Evolutionary conservation across 768 basidiomycete species (phyloP), one percentile per base, ranked within the genome.

Genomic region (Amanita subjunquillea): DNA sequence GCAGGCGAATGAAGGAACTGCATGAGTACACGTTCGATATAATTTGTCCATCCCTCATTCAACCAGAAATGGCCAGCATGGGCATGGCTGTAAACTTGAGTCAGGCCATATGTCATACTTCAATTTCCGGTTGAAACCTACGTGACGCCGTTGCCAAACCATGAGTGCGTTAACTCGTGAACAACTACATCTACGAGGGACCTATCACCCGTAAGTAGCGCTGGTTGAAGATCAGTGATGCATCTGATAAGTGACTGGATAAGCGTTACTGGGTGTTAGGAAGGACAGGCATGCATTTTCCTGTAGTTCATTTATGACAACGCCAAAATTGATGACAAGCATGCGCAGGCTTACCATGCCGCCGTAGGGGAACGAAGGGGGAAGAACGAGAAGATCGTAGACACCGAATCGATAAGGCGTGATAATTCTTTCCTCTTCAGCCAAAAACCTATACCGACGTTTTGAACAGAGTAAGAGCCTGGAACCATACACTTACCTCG

Each of bases 11-110:
- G 80, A 3, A 92, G 70, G 42, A 74, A 68, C 56, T 83, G 75
- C 45, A 80, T 80, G 42, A 95, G 70, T 6, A 95, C 67, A 13
- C 92, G 82, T 63, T 98, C 94, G 29, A 89, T 83, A 62, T 93
- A 97, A 0, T 89, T 93, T 30, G 94, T 96, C 86, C 89, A 94
- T 25, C 91, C 87, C 70, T 93, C 88, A 63, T 91, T 92, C 37
- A 92, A 78, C 87, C 88, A 91, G 69, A 90, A 91, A 66, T 89
- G 86, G 0, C 80, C 78, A 0, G 87, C 80, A 56, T 89, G 68
- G 0, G 84, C 83, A 51, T 87, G 83, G 0, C 83, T 79, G 55
- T 3, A 34, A 30, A n/a, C 15, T 23, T 7, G 2, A 27, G 9
- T 29, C 4, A 49, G 30, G 5, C 20, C 10, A 34, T n/a, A 32